phyloP scores from a whole-genome alignment of 1,284 basidiomycete species.

The Ceratobasidium theobromae region DNA sequence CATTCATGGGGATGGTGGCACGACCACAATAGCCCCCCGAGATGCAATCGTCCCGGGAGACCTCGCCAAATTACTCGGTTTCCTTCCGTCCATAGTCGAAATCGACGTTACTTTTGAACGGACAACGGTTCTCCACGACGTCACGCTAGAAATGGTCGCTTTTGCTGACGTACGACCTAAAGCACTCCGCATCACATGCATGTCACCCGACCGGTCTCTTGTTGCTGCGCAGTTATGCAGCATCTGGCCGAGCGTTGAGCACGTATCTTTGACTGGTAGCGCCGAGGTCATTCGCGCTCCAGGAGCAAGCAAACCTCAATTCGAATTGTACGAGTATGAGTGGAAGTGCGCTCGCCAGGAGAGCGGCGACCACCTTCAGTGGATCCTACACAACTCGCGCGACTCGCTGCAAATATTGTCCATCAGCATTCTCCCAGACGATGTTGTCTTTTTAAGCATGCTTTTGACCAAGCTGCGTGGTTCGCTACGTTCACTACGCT shows the following conservation, averaged over 20 bases:
- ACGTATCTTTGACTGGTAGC: constrained; percentile 16
- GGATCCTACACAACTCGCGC: constrained; percentile 22
- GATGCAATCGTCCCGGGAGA: constrained; percentile 17
- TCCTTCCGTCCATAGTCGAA: constrained; percentile 24
- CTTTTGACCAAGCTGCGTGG: constrained; percentile 9
- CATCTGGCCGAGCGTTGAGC: constrained; percentile 26
- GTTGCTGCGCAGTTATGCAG: constrained; percentile 23
- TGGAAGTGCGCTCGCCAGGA: constrained; percentile 8
- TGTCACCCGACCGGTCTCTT: constrained; percentile 14
- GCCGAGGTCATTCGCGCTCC: constrained; percentile 7
- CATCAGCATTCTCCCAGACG: background rate
- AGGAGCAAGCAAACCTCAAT: constrained; percentile 24
- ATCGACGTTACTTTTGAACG: constrained; percentile 28
- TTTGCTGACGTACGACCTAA: constrained; percentile 16
- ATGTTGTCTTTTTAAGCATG: constrained; percentile 7
- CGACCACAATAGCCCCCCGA: constrained; percentile 12
- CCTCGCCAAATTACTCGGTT: constrained; percentile 25
- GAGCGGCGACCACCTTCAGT: constrained; percentile 5
- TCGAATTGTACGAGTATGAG: constrained; percentile 25
- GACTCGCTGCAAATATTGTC: constrained; percentile 20
- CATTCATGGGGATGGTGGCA: constrained; percentile 17
- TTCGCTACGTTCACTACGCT: constrained; percentile 3
- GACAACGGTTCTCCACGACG: constrained; percentile 23
- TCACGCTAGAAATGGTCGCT: constrained; percentile 22
- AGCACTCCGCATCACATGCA: constrained; percentile 6